These are phyloP conservation scores for Ceratobasidium sp. DNA, from an alignment of 1,284 basidiomycete species.

Conservation along the genomic window DNA sequence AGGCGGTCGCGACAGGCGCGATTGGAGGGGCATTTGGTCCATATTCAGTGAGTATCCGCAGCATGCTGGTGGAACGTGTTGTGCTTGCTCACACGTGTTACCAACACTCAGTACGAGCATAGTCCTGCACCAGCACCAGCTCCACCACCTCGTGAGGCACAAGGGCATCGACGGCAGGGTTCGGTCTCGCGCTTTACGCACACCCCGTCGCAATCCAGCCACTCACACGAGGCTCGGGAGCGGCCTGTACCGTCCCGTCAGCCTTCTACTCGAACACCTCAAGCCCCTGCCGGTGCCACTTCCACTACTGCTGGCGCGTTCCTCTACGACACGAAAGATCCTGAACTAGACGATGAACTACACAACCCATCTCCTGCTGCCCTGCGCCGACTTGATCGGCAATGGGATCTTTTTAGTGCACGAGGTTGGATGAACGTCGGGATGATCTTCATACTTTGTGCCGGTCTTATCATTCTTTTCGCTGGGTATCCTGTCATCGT, in stretches of 20 bases:
- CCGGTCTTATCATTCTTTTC: constrained; percentile 44
- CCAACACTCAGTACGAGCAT: constrained; percentile 21
- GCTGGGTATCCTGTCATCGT: constrained; percentile 47
- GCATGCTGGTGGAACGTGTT: constrained; percentile 1
- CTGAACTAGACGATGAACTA: constrained; percentile 46
- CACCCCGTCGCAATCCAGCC: constrained; percentile 28
- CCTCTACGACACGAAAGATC: constrained; percentile 46
- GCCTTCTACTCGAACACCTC: neutral
- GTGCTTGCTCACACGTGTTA: constrained; percentile 12
- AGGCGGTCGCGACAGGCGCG: constrained; percentile 45
- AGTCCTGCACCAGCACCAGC: constrained; percentile 23
- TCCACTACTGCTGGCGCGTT: constrained; percentile 41
- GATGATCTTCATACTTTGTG: constrained; percentile 41
- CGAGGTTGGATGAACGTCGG: constrained; percentile 48
- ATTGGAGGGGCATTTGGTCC: constrained; percentile 46
- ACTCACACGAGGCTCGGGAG: constrained; percentile 24
- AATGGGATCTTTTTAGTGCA: constrained; percentile 45
- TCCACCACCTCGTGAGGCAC: constrained; percentile 43
- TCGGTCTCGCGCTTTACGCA: constrained; percentile 28
- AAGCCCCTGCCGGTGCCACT: constrained; percentile 26
- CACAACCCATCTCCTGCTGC: constrained; percentile 46
- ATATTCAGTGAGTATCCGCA: constrained; percentile 37
- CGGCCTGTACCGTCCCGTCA: constrained; percentile 16
- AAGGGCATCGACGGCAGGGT: constrained; percentile 42
- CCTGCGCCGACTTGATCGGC: constrained; percentile 43